phyloP scores from a whole-genome alignment of 1,284 basidiomycete species.

The Phenoliferia sp. region DNA sequence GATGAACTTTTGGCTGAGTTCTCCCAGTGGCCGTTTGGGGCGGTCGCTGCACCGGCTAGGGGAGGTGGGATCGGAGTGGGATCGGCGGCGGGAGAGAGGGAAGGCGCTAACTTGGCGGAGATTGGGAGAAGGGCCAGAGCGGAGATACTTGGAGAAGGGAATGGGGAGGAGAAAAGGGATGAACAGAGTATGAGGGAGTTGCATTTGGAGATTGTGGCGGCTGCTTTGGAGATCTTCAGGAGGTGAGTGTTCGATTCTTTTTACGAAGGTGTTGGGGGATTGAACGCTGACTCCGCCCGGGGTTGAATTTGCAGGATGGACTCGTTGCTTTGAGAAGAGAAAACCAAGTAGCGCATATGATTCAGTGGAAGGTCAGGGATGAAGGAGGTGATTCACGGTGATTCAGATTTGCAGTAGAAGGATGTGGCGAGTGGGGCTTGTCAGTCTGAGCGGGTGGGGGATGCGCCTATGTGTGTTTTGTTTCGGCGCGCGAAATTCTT shows the following conservation, averaged over 20 bases:
- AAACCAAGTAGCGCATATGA: not conserved
- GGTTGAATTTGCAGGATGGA: not conserved
- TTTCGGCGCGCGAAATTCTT: too few relatives aligned
- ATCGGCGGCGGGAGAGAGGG: conserved; percentile 35
- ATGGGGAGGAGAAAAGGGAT: conserved; percentile 7
- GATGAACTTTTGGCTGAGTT: conserved; percentile 90
- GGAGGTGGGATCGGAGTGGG: conserved; percentile 41
- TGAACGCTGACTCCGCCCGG: not conserved
- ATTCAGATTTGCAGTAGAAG: too few relatives aligned
- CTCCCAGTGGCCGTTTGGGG: conserved; percentile 80
- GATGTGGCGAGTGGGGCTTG: too few relatives aligned
- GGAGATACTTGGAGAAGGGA: conserved; percentile 29
- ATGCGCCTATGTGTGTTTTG: too few relatives aligned
- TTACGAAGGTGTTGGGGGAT: not conserved
- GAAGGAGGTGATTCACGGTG: too few relatives aligned
- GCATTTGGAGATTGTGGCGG: conserved; percentile 81
- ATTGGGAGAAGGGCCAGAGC: conserved; percentile 71
- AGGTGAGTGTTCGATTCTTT: not conserved
- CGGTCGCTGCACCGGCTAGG: conserved; percentile 33
- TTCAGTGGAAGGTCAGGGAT: too few relatives aligned
- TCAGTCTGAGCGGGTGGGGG: too few relatives aligned
- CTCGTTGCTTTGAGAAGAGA: not conserved
- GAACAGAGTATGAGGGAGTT: conserved; percentile 55
- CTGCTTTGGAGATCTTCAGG: conserved; percentile 71
- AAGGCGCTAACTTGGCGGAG: conserved; percentile 66